phyloP scores from a whole-genome alignment of 805 yeast genomes.

The Yamadazyma insecticola region DNA sequence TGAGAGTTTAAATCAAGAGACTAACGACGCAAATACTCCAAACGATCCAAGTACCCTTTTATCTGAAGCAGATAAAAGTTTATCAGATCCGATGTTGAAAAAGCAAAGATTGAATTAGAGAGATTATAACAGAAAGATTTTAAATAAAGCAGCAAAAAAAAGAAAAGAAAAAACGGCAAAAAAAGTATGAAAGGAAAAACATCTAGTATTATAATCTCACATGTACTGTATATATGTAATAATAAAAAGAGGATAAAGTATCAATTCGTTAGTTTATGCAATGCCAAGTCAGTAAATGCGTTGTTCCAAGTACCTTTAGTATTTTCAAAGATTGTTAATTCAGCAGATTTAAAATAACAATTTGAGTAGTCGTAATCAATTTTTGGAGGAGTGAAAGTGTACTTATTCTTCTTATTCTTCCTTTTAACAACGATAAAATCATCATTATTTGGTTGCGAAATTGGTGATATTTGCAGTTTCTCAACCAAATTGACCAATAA shows the following conservation, averaged over 20 bases:
- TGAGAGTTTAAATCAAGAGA: conserved; percentile 8
- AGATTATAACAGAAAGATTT: no score
- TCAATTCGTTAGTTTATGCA: no score
- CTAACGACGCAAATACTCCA: conserved; percentile 2
- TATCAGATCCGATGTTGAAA: conserved; percentile 15
- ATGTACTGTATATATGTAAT: not conserved
- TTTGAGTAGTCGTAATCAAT: conserved; percentile 25
- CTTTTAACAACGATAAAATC: conserved; percentile 18
- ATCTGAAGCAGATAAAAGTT: no score
- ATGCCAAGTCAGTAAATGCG: conserved; percentile 50
- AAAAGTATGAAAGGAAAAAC: no score
- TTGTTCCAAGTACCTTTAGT: conserved; percentile 43
- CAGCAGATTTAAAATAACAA: conserved; percentile 27
- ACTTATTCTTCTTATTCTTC: conserved; percentile 15
- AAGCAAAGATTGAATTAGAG: conserved; percentile 19
- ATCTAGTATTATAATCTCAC: no score
- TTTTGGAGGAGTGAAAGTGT: conserved; percentile 24
- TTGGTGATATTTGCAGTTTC: conserved; percentile 6
- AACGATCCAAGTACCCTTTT: conserved; percentile 3
- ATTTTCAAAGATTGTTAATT: conserved; percentile 6
- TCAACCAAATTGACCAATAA: conserved; percentile 25
- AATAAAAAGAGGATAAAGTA: not conserved
- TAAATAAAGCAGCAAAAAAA: no score
- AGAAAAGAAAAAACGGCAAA: no score
- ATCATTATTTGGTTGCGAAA: conserved; percentile 4